Evolutionary conservation across 139 green algal genomes (phyloP), one percentile per base, ranked within the genome.

Genomic region (Volvox reticuliferus): DNA sequence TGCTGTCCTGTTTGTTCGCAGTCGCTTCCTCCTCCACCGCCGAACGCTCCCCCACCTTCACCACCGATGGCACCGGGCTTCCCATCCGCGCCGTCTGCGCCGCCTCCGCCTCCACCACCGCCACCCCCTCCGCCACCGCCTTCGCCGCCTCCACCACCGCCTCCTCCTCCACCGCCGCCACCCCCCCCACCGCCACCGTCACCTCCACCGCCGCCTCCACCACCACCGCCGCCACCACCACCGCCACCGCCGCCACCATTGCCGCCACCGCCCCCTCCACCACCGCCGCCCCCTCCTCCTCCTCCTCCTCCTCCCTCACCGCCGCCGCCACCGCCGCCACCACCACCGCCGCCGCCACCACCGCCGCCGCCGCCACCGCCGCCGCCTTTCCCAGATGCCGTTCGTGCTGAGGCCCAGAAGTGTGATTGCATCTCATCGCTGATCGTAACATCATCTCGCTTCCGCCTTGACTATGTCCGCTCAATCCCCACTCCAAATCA

Each of bases 371-470:
- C 87, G 2, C 87, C 87, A 21, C 87, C 87, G 44, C 85, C 85
- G 14, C 86, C 86, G 19, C 86, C 86, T 24, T 77, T 73, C 73
- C 86, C 86, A 18, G 73, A 83, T 18, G 50, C 87, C 62, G 28
- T 62, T 13, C 76, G n/a, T 0, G 55, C 87, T 13, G 87, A 91
- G 33, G 17, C 22, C 33, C 73, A 65, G 44, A 92, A 92, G 80
- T 92, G 88, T 67, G 88, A 92, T 21, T 92, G 88, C 88, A 88
- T 92, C 50, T 88, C 79, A 18, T 86, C 88, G 6, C 79, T 83
- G 28, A 83, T 92, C 50, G 26, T 78, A 24, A 67, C 80, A 1
- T 75, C 79, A 18, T 92, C 88, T 6, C 88, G 88, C 67, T 92
- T 86, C 35, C 88, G 88, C 21, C 67, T 92, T 21, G 80, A 79